A percentile compares a stretch with the other conserved stretches of the same genome.
phyloP scores from a whole-genome alignment of 371 early-diverging fungal species.

The Batkoa obscura region DNA sequence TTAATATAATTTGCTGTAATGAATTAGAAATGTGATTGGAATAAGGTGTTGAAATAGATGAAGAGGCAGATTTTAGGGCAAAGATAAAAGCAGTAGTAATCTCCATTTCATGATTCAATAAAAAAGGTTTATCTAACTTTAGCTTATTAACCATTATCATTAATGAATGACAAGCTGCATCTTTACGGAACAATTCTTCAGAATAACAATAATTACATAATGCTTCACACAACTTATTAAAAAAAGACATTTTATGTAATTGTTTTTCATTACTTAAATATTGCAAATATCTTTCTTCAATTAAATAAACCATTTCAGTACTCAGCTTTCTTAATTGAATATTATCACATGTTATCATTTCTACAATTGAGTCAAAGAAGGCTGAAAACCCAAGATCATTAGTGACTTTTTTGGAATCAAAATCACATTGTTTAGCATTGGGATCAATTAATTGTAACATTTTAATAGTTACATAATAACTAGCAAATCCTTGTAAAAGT shows the following conservation, averaged over 20 bases:
- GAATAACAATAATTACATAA: constrained; percentile 74
- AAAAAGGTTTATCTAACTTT: constrained; percentile 70
- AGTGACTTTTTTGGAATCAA: neutral
- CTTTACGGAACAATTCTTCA: constrained; percentile 64
- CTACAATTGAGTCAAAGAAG: constrained; percentile 61
- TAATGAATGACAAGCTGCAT: constrained; percentile 81
- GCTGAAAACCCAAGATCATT: constrained; percentile 26
- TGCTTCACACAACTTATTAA: constrained; percentile 51
- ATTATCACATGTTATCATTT: constrained; percentile 52
- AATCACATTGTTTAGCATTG: constrained; percentile 15
- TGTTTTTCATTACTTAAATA: neutral
- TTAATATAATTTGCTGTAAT: constrained; percentile 51
- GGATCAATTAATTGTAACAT: constrained; percentile 42
- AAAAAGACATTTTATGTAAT: constrained; percentile 20
- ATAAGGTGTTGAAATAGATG: constrained; percentile 57
- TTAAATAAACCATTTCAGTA: neutral
- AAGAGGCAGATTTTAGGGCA: constrained; percentile 70
- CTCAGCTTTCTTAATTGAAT: constrained; percentile 28
- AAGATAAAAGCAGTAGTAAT: constrained; percentile 82
- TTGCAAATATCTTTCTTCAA: neutral
- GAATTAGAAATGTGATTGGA: constrained; percentile 59
- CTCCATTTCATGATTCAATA: constrained; percentile 78
- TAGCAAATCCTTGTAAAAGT: constrained; percentile 39
- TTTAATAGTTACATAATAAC: constrained; percentile 56
- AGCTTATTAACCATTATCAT: constrained; percentile 59